Evolutionary conservation across 768 basidiomycete species (phyloP), one percentile per base, ranked within the genome.

Genomic region (Phylloporus arenicola): DNA sequence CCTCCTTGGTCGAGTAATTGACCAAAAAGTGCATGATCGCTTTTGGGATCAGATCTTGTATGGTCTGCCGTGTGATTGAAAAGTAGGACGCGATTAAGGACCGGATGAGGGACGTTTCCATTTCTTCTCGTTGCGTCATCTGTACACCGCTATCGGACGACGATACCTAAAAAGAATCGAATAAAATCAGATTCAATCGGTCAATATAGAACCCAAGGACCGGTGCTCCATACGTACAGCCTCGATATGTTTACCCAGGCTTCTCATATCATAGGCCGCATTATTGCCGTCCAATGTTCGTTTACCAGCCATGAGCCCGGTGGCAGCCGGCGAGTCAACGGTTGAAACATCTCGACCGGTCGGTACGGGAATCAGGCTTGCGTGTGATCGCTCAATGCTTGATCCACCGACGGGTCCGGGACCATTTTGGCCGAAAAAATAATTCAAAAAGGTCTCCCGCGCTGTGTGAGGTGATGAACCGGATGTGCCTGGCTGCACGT

Each of bases 21-120:
- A 99, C 95, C 55, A 98, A 79, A 59, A 93, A 82, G 72, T 97
- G 95, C 95, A 98, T 97, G 73, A 96, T 87, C 19, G 94, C 92
- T 71, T 99, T 99, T 30, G 96, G 96, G 17, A 99, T 81, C 49
- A 97, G 78, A 68, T 99, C 96, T 58, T 97, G 92, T 55, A 99
- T 96, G 64, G 86, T 91, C 69, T 98, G 94, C 38, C 96, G 86
- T 20, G 94, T 88, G 64, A 99, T 98, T 52, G 81, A 75, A 72
- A 99, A 99, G 74, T 99, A 99, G 12, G 92, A 93, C 24, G 85
- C 81, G 64, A 99, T 98, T 57, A 98, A 80, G 6, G 91, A 89
- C 46, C 95, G 86, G 64, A 99, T 98, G 54, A 99, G 79, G 30
- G 80, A 82, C 40, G 92, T 95, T 70, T 98, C 95, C 90, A 97